Base-by-base conservation (phyloP, 176 grass and related monocot genomes). In the Bromus sterilis region DNA sequence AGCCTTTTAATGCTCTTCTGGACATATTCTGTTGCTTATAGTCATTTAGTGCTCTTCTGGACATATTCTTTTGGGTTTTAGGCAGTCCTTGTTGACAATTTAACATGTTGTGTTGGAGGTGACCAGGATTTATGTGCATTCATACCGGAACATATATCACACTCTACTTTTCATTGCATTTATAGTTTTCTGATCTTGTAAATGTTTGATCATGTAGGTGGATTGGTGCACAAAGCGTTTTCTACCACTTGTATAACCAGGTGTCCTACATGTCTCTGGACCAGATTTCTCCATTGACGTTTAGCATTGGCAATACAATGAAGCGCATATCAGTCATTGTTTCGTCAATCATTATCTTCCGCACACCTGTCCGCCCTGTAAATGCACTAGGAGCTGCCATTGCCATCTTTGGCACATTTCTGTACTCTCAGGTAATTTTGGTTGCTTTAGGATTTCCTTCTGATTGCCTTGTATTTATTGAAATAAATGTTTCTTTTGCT, bases 231-330 rank as follows among this genome's bases (percentile, higher is more conserved):
- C 94, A 97, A 57, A 97, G 94, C 3, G 85, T 97, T 32, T 94
- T 97, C 84, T 97, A 97, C 83, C 94, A 94, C 85, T 79, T 94
- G 39, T 97, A 97, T 83, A 97, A 97, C 77, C 94, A 97, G 71
- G 94, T 97, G 24, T 97, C 94, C 1, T 97, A 97, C 86, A 97
- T 97, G 92, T 94, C 92, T 35, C 83, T 97, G 29, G 91, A 97
- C 1, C 48, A 97, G 77, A 97, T 97, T 67, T 97, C 89, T 57
- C 94, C 94, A 33, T 84, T 97, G 89, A 97, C 92, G 0, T 97
- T 97, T 76, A 97, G 94, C 77, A 48, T 97, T 32, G 94, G 94
- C 13, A 97, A 97, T 31, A 97, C 94, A 5, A 91, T 97, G 94
- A 97, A 97, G 92, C 94, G 94, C 24, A 97, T 97, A 74, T 92